Percentiles rank a stretch among this genome's conserved stretches.
phyloP scores from a whole-genome alignment of 176 grass and related monocot genomes.

The Triticum timopheevii region DNA sequence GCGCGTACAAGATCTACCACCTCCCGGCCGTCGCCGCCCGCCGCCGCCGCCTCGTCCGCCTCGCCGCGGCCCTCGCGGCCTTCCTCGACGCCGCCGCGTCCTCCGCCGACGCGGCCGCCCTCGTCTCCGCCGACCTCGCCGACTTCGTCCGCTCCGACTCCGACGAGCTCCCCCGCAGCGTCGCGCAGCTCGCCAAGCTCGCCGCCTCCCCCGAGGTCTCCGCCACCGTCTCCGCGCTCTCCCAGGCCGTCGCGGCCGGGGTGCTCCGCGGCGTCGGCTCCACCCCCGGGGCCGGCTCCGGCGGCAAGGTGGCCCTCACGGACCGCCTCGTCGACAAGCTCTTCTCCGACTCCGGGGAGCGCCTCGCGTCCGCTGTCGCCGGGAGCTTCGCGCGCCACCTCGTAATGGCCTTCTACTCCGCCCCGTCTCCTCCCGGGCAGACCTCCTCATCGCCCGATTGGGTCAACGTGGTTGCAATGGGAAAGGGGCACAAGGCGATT shows the following conservation, averaged over 20 bases:
- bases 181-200: constrained; percentile 75
- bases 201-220: constrained; percentile 69
- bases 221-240: constrained; percentile 52
- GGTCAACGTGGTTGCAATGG: constrained; percentile 57
- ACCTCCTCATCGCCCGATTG: constrained; percentile 41
- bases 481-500: constrained; percentile 52
- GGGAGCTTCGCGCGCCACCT: constrained; percentile 77
- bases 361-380: constrained; percentile 60
- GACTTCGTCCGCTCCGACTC: constrained; percentile 70
- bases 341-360: constrained; percentile 66
- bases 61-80: constrained; percentile 49
- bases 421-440: constrained; percentile 29
- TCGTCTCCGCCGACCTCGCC: constrained; percentile 70
- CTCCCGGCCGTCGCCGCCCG: constrained; percentile 63
- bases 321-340: constrained; percentile 81
- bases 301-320: constrained; percentile 25
- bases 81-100: constrained; percentile 60
- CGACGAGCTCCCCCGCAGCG: constrained; percentile 69
- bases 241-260: constrained; percentile 61
- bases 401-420: constrained; percentile 51
- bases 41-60: constrained; percentile 51
- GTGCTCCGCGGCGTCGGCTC: constrained; percentile 39
- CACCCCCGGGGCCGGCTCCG: neutral
- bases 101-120: constrained; percentile 59
- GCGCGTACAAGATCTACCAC: constrained; percentile 83